Conservation (phyloP, 2,329 filamentous ascomycete genomes). For the Furcasterigmium furcatum region DNA sequence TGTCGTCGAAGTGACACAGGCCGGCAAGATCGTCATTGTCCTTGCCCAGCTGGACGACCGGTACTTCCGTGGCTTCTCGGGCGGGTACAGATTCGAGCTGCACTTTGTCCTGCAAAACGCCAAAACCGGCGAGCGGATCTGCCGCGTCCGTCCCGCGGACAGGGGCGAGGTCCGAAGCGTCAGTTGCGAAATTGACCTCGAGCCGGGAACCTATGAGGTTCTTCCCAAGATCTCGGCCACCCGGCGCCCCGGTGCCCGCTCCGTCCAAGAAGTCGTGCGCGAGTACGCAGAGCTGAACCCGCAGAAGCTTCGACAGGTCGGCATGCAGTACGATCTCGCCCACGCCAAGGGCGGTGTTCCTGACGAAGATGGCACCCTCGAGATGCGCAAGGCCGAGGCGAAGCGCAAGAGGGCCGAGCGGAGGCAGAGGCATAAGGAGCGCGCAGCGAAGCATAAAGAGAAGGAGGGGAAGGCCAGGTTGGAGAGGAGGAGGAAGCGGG, state of each 20-base stretch:
- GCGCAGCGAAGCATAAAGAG: slow-evolving; percentile 16
- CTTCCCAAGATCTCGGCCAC: slow-evolving; percentile 64
- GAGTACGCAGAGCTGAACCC: slow-evolving; percentile 41
- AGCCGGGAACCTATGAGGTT: slow-evolving; percentile 65
- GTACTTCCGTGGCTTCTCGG: slow-evolving; percentile 41
- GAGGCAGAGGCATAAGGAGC: slow-evolving; percentile 1
- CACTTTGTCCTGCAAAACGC: slow-evolving; percentile 37
- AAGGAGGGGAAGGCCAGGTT: slow-evolving; percentile 14
- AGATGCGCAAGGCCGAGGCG: slow-evolving; percentile 17
- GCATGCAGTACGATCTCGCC: slow-evolving; percentile 58
- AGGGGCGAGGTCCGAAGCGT: slow-evolving; percentile 56
- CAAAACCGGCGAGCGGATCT: slow-evolving; percentile 23
- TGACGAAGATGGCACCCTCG: slow-evolving; percentile 40
- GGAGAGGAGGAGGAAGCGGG: slow-evolving; percentile 6
- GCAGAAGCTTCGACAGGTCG: slow-evolving; percentile 61
- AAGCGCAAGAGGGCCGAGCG: slow-evolving; percentile 22
- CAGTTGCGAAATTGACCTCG: slow-evolving; percentile 68
- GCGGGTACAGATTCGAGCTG: slow-evolving; percentile 38
- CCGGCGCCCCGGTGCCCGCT: slow-evolving; percentile 33
- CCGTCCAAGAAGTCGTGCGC: slow-evolving; percentile 58
- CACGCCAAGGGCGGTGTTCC: slow-evolving; percentile 54
- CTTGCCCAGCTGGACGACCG: slow-evolving; percentile 42
- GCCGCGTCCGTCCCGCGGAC: slow-evolving; percentile 26
- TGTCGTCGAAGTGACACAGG: slow-evolving; percentile 34
- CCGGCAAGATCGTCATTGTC: slow-evolving; percentile 38